These are phyloP conservation scores for Yamadazyma songkhlaensis DNA, from an alignment of 1,139 yeast genomes.

Conservation along the genomic window DNA sequence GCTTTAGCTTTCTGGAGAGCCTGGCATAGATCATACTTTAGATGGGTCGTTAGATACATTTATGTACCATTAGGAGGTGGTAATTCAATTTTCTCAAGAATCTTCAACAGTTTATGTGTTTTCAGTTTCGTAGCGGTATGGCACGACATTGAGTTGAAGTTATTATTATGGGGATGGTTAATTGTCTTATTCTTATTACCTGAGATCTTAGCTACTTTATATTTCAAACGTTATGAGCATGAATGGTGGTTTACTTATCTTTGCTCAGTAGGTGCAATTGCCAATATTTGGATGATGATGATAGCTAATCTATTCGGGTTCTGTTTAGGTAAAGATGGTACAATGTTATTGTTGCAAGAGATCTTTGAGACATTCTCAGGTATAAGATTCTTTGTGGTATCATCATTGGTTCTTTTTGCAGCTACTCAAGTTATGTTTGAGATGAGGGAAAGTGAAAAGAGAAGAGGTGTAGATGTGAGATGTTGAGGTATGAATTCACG, in stretches of 20 bases:
- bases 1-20: constrained; percentile 97
- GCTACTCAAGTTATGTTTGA: constrained; percentile 96
- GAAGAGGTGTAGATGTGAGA: constrained; percentile 77
- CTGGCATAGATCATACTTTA: constrained; percentile 94
- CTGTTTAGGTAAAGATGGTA: constrained; percentile 88
- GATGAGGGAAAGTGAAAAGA: constrained; percentile 77
- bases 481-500: constrained; percentile 48
- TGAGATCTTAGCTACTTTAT: constrained; percentile 65
- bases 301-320: constrained; percentile 93
- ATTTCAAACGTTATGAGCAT: constrained; percentile 38
- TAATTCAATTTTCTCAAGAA: constrained; percentile 46
- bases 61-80: constrained; percentile 90
- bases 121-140: constrained; percentile 96
- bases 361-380: constrained; percentile 75
- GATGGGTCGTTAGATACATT: constrained; percentile 81
- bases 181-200: constrained; percentile 87
- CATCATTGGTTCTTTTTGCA: constrained; percentile 70
- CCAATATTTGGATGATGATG: constrained; percentile 98
- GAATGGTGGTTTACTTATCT: constrained; percentile 74
- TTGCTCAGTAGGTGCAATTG: constrained; percentile 84
- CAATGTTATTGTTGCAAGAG: constrained; percentile 58
- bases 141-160: constrained; percentile 91
- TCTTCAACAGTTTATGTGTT: constrained; percentile 78
- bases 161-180: constrained; percentile 95
- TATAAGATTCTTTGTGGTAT: constrained; percentile 56